Evolutionary conservation across 768 basidiomycete species (phyloP), one percentile per base, ranked within the genome.

Genomic region (Cubamyces sp.): DNA sequence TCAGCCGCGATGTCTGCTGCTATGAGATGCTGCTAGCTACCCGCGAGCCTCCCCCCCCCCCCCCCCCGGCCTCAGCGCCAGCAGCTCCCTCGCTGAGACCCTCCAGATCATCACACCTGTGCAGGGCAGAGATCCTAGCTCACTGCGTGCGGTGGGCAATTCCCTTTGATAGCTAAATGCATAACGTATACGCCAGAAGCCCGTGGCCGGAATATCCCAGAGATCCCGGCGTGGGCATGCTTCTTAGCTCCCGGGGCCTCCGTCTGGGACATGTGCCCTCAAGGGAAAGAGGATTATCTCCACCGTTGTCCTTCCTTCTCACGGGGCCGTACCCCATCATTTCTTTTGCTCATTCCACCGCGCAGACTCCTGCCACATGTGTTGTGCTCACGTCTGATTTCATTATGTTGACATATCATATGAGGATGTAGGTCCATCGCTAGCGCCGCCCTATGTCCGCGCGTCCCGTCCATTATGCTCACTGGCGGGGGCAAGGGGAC

Each of bases 81-180:
- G 39, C 52, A n/a, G 15, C 25, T 28, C 48, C 25, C 14, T 28
- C 41, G 21, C 21, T 49, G 49, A 50, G 34, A 59, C 57, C 54
- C 28, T 23, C 41, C 49, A 21, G 28, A 58, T 57, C 43, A 57
- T 63, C 62, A 59, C 57, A 51, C 62, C 57, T 26, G 62, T 48
- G 57, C 57, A 53, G 23, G 61, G 43, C 52, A 53, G 57, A 40
- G 57, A 43, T 53, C 52, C 42, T 23, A 43, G 43, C 55, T 54
- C 52, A 42, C 55, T 52, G 43, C 30, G 25, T 18, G 19, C 25
- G 41, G 46, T 53, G 52, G 45, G 42, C 54, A 53, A 60, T 64
- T 64, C 40, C 63, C 63, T 60, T 64, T 64, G 63, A 60, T 60
- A 60, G 63, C 41, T 64, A 64, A 64, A 64, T 64, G 63, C 63